Conservation (phyloP, 1,284 basidiomycete genomes). For the Ceratorhiza oryzae-sativae region DNA sequence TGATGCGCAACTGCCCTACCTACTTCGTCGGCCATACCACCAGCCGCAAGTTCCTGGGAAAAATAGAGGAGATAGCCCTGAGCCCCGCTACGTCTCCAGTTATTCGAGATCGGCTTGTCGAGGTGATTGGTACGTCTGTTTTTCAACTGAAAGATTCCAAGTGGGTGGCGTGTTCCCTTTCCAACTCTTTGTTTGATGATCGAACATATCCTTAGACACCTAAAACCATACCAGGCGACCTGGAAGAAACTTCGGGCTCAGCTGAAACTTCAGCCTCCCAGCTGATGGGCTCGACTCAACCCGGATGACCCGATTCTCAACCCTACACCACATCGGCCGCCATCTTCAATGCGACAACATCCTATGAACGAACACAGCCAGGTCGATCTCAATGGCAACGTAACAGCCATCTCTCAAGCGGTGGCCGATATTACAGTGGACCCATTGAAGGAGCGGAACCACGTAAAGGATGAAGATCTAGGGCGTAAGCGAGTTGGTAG, state of each 20-base stretch:
- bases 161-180: background rate
- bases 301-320: constrained; percentile 78
- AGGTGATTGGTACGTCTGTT: constrained; percentile 75
- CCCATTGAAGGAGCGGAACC: background rate
- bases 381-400: background rate
- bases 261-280: constrained; percentile 3
- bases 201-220: background rate
- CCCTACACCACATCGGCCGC: constrained; percentile 50
- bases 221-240: constrained; percentile 42
- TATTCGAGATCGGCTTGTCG: constrained; percentile 71
- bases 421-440: constrained; percentile 13
- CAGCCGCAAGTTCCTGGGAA: constrained; percentile 77
- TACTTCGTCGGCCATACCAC: constrained; percentile 69
- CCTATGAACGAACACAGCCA: background rate
- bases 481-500: constrained; percentile 6
- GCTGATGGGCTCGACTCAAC: constrained; percentile 70
- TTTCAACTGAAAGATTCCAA: constrained; percentile 52
- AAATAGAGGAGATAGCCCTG: constrained; percentile 69
- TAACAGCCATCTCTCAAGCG: constrained; percentile 11
- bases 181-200: background rate
- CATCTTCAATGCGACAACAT: constrained; percentile 17
- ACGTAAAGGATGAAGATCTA: constrained; percentile 14
- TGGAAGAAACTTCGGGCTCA: constrained; percentile 38
- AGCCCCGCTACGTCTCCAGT: constrained; percentile 70
- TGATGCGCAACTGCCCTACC: constrained; percentile 74